Evolutionary conservation across 202 grass and related monocot genomes (phyloP).

Genomic region (Carex arenaria): DNA sequence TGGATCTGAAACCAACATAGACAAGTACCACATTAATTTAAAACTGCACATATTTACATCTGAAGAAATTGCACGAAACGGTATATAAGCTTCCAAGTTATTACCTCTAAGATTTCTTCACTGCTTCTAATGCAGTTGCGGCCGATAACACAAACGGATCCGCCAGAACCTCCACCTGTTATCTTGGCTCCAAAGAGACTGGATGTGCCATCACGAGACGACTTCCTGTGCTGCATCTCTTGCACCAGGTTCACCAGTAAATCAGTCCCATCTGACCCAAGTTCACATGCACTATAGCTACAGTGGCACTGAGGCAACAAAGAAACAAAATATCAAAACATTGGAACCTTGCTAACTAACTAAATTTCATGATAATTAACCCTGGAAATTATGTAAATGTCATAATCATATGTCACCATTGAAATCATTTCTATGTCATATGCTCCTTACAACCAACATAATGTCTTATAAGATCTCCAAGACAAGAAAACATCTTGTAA

Average conservation of each 20-base stretch:
- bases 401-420: neutral
- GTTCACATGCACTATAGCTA: slow-evolving; percentile 85
- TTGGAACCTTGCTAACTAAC: neutral
- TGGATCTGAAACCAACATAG: slow-evolving; percentile 56
- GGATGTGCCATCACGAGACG: slow-evolving; percentile 28
- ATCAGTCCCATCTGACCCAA: slow-evolving; percentile 87
- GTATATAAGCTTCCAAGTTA: neutral
- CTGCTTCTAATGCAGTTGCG: slow-evolving; percentile 72
- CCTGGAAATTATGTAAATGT: neutral
- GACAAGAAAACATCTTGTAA: neutral
- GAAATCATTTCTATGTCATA: neutral
- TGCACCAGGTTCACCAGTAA: slow-evolving; percentile 86
- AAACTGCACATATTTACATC: neutral
- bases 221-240: slow-evolving; percentile 84
- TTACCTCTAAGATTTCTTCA: slow-evolving; percentile 76
- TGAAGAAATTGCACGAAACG: neutral
- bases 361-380: neutral
- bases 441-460: neutral
- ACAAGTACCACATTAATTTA: neutral
- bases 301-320: slow-evolving; percentile 71
- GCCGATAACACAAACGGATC: slow-evolving; percentile 81
- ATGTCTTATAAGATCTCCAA: neutral
- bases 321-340: neutral
- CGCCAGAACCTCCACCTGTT: slow-evolving; percentile 85
- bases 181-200: slow-evolving; percentile 94